These are phyloP conservation scores for Papiliotrema fonsecae DNA, from an alignment of 1,284 basidiomycete species.

Conservation along the genomic window DNA sequence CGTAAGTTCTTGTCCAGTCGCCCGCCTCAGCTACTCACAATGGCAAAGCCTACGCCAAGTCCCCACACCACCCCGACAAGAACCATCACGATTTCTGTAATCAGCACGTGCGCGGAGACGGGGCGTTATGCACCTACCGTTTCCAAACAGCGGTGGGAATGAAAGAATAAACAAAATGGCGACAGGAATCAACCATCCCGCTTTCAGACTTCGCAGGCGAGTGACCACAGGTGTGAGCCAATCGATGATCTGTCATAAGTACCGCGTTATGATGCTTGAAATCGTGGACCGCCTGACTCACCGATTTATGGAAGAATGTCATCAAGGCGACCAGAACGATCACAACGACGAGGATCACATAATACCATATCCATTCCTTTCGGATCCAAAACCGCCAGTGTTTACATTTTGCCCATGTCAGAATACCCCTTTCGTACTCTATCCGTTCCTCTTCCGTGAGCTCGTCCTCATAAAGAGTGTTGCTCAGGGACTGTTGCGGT, in stretches of 20 bases:
- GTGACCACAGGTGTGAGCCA: constrained; percentile 62
- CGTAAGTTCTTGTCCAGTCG: constrained; percentile 44
- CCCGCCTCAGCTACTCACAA: constrained; percentile 8
- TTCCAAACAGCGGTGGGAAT: constrained; percentile 46
- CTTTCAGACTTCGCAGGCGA: constrained; percentile 56
- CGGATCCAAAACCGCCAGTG: constrained; percentile 28
- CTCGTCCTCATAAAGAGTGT: constrained; percentile 1
- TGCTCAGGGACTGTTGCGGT: no score
- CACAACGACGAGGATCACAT: constrained; percentile 14
- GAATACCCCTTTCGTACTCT: constrained; percentile 22
- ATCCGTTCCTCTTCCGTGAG: constrained; percentile 11
- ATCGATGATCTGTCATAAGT: constrained; percentile 56
- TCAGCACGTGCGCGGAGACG: not conserved
- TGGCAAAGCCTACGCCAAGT: no score
- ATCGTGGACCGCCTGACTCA: constrained; percentile 10
- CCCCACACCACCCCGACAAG: not conserved
- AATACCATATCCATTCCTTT: constrained; percentile 25
- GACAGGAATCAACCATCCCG: constrained; percentile 80
- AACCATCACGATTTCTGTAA: not conserved
- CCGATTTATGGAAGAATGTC: constrained; percentile 29
- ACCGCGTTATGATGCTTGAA: not conserved
- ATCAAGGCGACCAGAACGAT: constrained; percentile 23
- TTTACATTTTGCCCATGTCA: constrained; percentile 11
- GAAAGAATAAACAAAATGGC: constrained; percentile 40
- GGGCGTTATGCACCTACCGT: constrained; percentile 17